A percentile compares a stretch with the other conserved stretches of the same genome.
phyloP scores from a whole-genome alignment of 2,329 filamentous ascomycete genomes.

The Trichoderma koningiopsis region DNA sequence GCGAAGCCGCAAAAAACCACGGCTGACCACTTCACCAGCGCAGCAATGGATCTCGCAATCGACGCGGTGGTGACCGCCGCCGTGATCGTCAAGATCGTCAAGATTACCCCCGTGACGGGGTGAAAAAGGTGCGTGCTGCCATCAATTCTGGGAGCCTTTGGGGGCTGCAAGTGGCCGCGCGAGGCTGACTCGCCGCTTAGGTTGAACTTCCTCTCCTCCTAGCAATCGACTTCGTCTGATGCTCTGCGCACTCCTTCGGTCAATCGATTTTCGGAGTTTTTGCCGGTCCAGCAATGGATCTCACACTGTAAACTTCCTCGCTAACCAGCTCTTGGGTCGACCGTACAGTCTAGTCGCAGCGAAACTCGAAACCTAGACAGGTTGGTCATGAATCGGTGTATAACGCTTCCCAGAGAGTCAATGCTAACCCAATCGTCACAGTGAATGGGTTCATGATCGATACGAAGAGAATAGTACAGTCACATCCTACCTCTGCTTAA shows the following conservation, averaged over 20 bases:
- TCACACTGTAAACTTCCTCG: conserved; percentile 41
- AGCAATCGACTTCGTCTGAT: conserved; percentile 36
- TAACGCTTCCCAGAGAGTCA: neutral
- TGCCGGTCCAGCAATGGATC: conserved; percentile 37
- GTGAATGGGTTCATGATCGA: conserved; percentile 93
- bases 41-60: conserved; percentile 42
- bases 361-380: conserved; percentile 70
- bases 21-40: conserved; percentile 32
- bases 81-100: conserved; percentile 42
- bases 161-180: conserved; percentile 5
- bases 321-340: conserved; percentile 41
- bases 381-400: conserved; percentile 48
- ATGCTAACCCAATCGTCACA: conserved; percentile 38
- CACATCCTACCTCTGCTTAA: neutral
- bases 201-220: conserved; percentile 36
- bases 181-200: conserved; percentile 32
- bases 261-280: conserved; percentile 37
- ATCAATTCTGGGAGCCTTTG: neutral
- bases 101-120: conserved; percentile 73
- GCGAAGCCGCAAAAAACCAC: neutral
- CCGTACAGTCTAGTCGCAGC: conserved; percentile 59
- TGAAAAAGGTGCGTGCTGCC: conserved; percentile 75
- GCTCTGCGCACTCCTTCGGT: conserved; percentile 34
- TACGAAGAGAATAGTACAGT: conserved; percentile 71
- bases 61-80: conserved; percentile 40